These are phyloP conservation scores for Serpula lacrymans DNA, from an alignment of 768 basidiomycete genomes.

Conservation along the genomic window DNA sequence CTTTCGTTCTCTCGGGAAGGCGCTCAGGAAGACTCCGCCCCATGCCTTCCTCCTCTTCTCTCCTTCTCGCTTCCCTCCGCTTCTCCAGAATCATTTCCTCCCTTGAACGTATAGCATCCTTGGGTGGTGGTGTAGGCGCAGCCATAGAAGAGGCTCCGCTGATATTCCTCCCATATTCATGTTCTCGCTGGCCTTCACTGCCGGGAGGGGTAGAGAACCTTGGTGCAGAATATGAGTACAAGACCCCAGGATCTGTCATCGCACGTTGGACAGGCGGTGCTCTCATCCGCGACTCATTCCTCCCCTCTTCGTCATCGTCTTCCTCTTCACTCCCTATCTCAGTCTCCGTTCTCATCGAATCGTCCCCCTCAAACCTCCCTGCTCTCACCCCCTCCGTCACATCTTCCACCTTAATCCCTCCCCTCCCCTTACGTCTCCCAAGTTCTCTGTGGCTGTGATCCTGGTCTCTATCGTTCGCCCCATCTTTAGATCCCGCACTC, in stretches of 20 bases:
- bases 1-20: slow-evolving; percentile 18
- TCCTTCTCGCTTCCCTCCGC: slow-evolving; percentile 55
- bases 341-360: slow-evolving; percentile 27
- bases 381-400: slow-evolving; percentile 31
- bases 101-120: slow-evolving; percentile 61
- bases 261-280: slow-evolving; percentile 36
- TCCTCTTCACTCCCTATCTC: slow-evolving; percentile 27
- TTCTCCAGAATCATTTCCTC: slow-evolving; percentile 72
- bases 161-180: too few relatives aligned
- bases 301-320: slow-evolving; percentile 21
- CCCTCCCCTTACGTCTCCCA: slow-evolving; percentile 5
- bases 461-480: slow-evolving; percentile 27
- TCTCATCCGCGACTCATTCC: slow-evolving; percentile 7
- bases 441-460: slow-evolving; percentile 10
- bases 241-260: slow-evolving; percentile 47
- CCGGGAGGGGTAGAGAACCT: slow-evolving; percentile 31
- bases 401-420: slow-evolving; percentile 22
- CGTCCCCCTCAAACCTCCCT: slow-evolving; percentile 25
- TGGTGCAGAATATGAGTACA: slow-evolving; percentile 27
- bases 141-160: slow-evolving; percentile 37
- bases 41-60: slow-evolving; percentile 46
- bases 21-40: slow-evolving; percentile 32
- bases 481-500: slow-evolving; percentile 30
- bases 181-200: slow-evolving; percentile 27
- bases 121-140: slow-evolving; percentile 43